phyloP scores from a whole-genome alignment of 768 basidiomycete species.

The Lactifluus subvellereus region DNA sequence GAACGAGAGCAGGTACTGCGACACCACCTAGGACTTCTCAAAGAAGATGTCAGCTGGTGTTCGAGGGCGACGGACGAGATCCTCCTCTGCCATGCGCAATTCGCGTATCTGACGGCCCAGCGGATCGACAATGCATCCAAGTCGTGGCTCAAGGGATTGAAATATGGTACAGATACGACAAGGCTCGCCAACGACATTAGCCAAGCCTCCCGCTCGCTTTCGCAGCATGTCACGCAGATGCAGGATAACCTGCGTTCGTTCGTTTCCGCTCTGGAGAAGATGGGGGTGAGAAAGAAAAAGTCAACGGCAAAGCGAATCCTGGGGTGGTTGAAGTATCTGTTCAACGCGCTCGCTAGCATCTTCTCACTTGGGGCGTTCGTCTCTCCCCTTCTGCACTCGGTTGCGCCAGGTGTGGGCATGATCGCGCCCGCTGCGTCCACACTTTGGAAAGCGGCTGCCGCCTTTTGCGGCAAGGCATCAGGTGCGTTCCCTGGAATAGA shows the following conservation, averaged over 20 bases:
- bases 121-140: conserved; percentile 9
- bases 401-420: background rate
- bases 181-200: conserved; percentile 15
- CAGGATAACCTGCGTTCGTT: background rate
- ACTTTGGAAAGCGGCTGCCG: conserved; percentile 7
- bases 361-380: background rate
- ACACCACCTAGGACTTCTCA: background rate
- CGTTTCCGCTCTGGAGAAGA: conserved; percentile 10
- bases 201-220: conserved; percentile 1
- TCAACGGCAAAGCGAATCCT: background rate
- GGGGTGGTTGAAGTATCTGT: conserved; percentile 11
- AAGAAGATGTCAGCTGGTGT: conserved; percentile 6
- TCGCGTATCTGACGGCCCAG: conserved; percentile 11
- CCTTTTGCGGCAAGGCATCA: background rate
- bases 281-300: conserved; percentile 5
- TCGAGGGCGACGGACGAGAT: conserved; percentile 9
- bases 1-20: background rate
- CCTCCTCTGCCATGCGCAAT: conserved; percentile 9
- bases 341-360: conserved; percentile 7
- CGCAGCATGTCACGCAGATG: background rate
- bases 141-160: conserved; percentile 8
- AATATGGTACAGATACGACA: conserved; percentile 6
- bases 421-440: background rate
- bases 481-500: background rate
- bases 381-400: conserved; percentile 6